Evolutionary conservation across 2,329 filamentous ascomycete genomes (phyloP).

Genomic region (Orbilia blumenaviensis): DNA sequence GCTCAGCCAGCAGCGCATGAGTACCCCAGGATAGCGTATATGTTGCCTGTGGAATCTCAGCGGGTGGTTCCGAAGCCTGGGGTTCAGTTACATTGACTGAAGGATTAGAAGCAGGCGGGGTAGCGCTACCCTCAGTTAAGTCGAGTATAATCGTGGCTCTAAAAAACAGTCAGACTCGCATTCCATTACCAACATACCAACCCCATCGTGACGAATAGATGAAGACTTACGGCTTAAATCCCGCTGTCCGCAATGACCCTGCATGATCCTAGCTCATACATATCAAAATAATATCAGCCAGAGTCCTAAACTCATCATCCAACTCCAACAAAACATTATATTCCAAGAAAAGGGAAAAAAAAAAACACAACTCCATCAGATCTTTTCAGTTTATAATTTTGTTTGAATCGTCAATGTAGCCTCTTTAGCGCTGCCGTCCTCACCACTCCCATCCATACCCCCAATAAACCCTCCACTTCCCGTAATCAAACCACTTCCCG

Average conservation of each 20-base stretch:
- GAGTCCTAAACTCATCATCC: neutral
- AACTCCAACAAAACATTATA: neutral
- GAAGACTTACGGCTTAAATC: neutral
- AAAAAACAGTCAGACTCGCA: neutral
- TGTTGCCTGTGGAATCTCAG: neutral
- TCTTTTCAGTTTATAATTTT: slow-evolving; percentile 52
- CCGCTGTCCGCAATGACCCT: no score
- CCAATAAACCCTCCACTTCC: neutral
- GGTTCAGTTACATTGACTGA: neutral
- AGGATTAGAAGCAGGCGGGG: neutral
- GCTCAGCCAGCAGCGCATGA: neutral
- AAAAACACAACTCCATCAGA: slow-evolving; percentile 25
- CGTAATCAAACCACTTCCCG: slow-evolving; percentile 34
- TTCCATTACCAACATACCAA: neutral
- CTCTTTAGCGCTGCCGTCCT: neutral
- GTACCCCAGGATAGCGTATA: slow-evolving; percentile 3
- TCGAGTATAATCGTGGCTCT: neutral
- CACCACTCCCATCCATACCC: neutral
- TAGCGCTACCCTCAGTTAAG: neutral
- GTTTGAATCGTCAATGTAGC: slow-evolving; percentile 50
- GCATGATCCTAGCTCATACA: neutral
- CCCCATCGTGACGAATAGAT: no score
- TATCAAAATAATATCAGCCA: neutral
- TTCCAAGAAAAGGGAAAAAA: neutral
- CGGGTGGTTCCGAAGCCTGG: neutral